Conservation (phyloP, 768 basidiomycete genomes). For the Phanerochaete sordida region DNA sequence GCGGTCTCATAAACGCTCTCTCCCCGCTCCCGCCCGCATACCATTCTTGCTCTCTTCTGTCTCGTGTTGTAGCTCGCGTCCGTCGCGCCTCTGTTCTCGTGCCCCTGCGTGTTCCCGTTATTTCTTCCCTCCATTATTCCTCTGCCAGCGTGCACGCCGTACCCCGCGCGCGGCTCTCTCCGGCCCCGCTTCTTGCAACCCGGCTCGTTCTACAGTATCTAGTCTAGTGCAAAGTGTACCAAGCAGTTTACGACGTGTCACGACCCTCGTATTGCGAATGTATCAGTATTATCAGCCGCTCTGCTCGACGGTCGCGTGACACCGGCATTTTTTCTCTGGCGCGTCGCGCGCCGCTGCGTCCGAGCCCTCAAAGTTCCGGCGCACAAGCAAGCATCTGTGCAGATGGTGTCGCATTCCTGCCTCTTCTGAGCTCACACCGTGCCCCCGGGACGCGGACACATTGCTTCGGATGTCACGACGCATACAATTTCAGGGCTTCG, state of each 20-base stretch:
- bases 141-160: neutral
- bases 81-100: neutral
- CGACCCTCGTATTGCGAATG: neutral
- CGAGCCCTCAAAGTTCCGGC: no score
- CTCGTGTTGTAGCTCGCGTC: neutral
- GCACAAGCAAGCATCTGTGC: no score
- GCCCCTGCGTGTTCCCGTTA: neutral
- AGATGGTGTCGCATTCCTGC: neutral
- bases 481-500: neutral
- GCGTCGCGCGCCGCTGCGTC: no score
- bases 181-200: no score
- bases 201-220: neutral
- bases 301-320: neutral
- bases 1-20: neutral
- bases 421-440: neutral
- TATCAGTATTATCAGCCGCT: neutral
- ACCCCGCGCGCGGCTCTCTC: no score
- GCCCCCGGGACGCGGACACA: neutral
- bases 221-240: neutral
- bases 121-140: neutral
- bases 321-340: no score
- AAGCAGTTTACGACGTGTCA: constrained; percentile 8
- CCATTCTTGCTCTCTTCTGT: neutral
- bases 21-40: neutral
- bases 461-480: neutral